Conservation (phyloP, 768 basidiomycete species). For the Porphyrellus cyaneotinctus region DNA sequence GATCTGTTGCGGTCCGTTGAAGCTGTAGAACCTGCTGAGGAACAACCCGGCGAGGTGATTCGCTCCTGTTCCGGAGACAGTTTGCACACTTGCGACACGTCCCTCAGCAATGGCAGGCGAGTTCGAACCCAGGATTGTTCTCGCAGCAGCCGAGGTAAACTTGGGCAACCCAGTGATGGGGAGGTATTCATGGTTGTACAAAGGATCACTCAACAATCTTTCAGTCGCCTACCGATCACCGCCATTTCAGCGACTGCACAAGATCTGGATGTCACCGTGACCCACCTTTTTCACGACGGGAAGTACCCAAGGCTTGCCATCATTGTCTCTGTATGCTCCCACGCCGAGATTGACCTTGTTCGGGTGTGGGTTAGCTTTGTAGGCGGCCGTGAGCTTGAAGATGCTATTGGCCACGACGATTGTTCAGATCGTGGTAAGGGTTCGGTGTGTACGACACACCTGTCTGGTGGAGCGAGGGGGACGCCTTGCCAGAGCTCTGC, state of each 20-base stretch:
- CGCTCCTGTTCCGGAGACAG: slow-evolving; percentile 93
- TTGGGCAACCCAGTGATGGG: slow-evolving; percentile 85
- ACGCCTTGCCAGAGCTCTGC: slow-evolving; percentile 73
- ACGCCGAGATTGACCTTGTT: slow-evolving; percentile 91
- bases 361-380: slow-evolving; percentile 71
- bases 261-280: background rate
- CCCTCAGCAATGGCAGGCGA: slow-evolving; percentile 67
- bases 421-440: slow-evolving; percentile 1
- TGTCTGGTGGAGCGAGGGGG: slow-evolving; percentile 82
- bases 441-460: slow-evolving; percentile 38
- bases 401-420: slow-evolving; percentile 48
- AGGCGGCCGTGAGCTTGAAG: slow-evolving; percentile 86
- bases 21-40: slow-evolving; percentile 75
- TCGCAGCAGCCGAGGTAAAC: slow-evolving; percentile 78
- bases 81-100: slow-evolving; percentile 80
- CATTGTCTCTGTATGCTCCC: slow-evolving; percentile 87
- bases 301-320: slow-evolving; percentile 87
- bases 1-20: slow-evolving; percentile 59
- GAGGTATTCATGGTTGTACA: slow-evolving; percentile 88
- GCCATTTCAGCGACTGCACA: background rate
- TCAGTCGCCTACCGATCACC: slow-evolving; percentile 57
- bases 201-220: slow-evolving; percentile 61
- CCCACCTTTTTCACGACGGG: slow-evolving; percentile 85
- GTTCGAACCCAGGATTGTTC: slow-evolving; percentile 72
- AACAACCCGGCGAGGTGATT: slow-evolving; percentile 91